Percentiles rank a stretch among this genome's conserved stretches.
These are phyloP conservation scores for Aspergillus awamori DNA, from an alignment of 2,329 filamentous ascomycete genomes.

Conservation along the genomic window DNA sequence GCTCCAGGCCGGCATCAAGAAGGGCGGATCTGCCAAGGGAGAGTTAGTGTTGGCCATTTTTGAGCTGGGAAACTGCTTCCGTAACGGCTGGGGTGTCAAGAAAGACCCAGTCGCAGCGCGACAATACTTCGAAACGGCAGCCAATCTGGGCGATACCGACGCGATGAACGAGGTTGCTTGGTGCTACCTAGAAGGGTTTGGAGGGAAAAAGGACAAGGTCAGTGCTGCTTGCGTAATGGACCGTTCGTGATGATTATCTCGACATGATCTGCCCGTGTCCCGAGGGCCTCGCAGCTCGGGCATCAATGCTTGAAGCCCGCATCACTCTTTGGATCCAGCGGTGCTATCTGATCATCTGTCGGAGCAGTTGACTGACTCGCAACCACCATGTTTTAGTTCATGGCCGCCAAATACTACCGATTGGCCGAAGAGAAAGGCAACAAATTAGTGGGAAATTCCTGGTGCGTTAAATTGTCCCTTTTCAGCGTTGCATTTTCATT, in stretches of 20 bases:
- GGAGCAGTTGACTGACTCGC: conserved; percentile 14
- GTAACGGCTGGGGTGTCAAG: conserved; percentile 89
- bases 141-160: conserved; percentile 93
- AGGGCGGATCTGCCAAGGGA: conserved; percentile 91
- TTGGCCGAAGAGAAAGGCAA: conserved; percentile 85
- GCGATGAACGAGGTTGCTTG: conserved; percentile 96
- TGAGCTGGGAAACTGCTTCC: conserved; percentile 76
- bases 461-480: conserved; percentile 63
- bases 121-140: conserved; percentile 96
- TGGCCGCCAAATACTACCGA: conserved; percentile 86
- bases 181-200: conserved; percentile 97
- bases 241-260: not conserved
- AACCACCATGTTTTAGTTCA: conserved; percentile 32
- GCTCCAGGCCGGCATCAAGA: conserved; percentile 82
- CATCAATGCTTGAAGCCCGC: conserved; percentile 35
- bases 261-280: not conserved
- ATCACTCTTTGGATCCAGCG: conserved; percentile 26
- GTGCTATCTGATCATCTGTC: conserved; percentile 13
- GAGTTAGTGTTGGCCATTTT: conserved; percentile 96
- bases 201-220: conserved; percentile 98
- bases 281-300: conserved; percentile 22
- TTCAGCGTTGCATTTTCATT: conserved; percentile 10
- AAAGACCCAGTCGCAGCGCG: conserved; percentile 83
- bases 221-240: conserved; percentile 43
- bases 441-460: conserved; percentile 91